These are phyloP conservation scores for Quillaja saponaria DNA, from an alignment of 306 rosid genomes.

Conservation along the genomic window DNA sequence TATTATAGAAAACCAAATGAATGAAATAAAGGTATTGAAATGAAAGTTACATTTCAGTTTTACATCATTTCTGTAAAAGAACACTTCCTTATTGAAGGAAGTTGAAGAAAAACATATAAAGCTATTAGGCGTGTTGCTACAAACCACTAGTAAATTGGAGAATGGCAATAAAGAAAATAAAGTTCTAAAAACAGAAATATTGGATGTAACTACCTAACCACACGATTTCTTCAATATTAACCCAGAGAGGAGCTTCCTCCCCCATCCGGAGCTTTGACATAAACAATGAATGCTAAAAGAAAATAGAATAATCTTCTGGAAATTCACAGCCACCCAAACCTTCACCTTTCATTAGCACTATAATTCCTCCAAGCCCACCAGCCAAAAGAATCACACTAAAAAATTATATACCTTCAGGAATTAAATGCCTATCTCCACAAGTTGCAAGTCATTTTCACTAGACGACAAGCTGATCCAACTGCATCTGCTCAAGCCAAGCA, in stretches of 20 bases:
- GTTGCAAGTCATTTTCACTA: constrained; percentile 49
- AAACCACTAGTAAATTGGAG: constrained; percentile 23
- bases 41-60: not conserved
- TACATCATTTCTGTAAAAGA: too few relatives aligned
- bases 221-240: constrained; percentile 35
- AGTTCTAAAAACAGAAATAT: constrained; percentile 26
- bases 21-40: constrained; percentile 23
- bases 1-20: not conserved
- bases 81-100: too few relatives aligned
- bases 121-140: constrained; percentile 36
- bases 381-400: constrained; percentile 39
- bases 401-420: constrained; percentile 43
- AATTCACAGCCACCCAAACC: constrained; percentile 24
- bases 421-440: constrained; percentile 45
- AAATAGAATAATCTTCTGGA: constrained; percentile 33
- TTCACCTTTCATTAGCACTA: constrained; percentile 27
- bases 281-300: constrained; percentile 44
- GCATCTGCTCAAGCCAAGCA: constrained; percentile 97
- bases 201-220: constrained; percentile 40
- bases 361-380: constrained; percentile 30
- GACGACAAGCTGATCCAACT: constrained; percentile 76
- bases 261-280: constrained; percentile 30
- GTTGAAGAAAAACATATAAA: constrained; percentile 31
- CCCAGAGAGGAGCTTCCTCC: constrained; percentile 35
- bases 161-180: constrained; percentile 1